Evolutionary conservation across 768 basidiomycete species (phyloP), one percentile per base, ranked within the genome.

Genomic region (Leccinum fibrillosum): DNA sequence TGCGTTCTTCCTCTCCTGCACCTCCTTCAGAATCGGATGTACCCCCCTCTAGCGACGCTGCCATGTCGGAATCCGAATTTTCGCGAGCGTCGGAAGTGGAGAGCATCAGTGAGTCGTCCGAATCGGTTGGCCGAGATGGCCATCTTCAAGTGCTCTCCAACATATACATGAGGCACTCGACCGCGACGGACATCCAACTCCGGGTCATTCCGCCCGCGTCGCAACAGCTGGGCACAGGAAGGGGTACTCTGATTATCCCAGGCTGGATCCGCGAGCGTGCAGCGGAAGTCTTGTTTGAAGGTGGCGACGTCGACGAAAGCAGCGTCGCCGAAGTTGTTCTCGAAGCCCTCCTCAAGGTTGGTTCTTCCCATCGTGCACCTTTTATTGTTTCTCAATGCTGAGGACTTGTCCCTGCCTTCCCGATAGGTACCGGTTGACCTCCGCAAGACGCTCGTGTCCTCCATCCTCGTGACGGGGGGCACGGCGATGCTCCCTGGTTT

Each of bases 251-350:
- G 49, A 78, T 91, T 48, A 83, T 98, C 47, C 96, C 96, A 1
- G 96, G 96, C 2, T 99, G 97, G 97, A 81, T 99, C 42, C 76
- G 96, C 45, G 96, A 98, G 70, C 80, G 95, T 13, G 89, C 89
- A 1, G 86, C 94, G 1, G 97, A 98, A 71, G 81, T 96, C 5
- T 75, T 98, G 10, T 98, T 97, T 61, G 91, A 92, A 68, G 87
- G 88, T 42, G 92, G 91, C 6, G 92, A 94, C 64, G 86, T 92
- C 10, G 94, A 96, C 64, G 90, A 94, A 72, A 82, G 81, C 60
- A 93, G 90, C 60, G 76, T 95, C 7, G 89, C 92, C 0, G 92
- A 94, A 67, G 80, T 88, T 26, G 80, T 98, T 11, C 73, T 98
- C 7, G 86, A 92, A 58, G 79, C 86, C 3, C 73, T 98, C 26